These are phyloP conservation scores for Phaseolus lunatus DNA, from an alignment of 306 rosid species.

Conservation along the genomic window DNA sequence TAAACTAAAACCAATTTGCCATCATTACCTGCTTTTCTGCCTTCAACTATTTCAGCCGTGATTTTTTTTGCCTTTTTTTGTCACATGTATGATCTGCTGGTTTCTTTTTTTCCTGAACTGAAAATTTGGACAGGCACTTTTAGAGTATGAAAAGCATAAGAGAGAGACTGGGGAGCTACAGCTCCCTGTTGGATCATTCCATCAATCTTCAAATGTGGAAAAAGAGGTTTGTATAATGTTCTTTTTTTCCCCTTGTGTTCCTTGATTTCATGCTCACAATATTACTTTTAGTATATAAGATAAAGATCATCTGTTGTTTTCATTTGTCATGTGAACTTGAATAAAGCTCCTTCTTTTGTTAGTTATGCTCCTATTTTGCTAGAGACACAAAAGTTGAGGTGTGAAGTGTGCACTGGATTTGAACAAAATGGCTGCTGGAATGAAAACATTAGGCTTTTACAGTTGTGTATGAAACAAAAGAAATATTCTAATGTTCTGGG, in stretches of 20 bases:
- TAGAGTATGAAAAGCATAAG: constrained; percentile 86
- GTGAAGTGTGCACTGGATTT: constrained; percentile 29
- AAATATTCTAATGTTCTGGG: constrained; percentile 15
- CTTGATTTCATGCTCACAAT: constrained; percentile 13
- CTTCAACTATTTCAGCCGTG: constrained; percentile 33
- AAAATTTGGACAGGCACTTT: constrained; percentile 66
- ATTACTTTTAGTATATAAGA: constrained; percentile 3
- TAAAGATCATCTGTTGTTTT: constrained; percentile 19
- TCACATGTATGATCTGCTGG: constrained; percentile 29
- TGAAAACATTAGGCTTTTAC: not conserved
- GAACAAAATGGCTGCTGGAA: constrained; percentile 25
- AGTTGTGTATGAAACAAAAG: constrained; percentile 11
- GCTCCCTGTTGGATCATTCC: constrained; percentile 65
- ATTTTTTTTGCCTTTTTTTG: constrained; percentile 23
- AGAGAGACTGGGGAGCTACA: constrained; percentile 75
- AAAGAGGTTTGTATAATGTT: constrained; percentile 67
- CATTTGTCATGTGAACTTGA: not conserved
- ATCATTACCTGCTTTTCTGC: constrained; percentile 34
- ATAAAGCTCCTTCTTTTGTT: constrained; percentile 23
- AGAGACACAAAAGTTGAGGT: not conserved
- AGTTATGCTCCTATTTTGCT: constrained; percentile 33
- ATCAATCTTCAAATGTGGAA: constrained; percentile 64
- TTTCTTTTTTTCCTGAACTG: constrained; percentile 39
- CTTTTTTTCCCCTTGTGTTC: constrained; percentile 6
- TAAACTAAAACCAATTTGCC: constrained; percentile 34